Percentiles rank a stretch among this genome's conserved stretches.
phyloP scores from a whole-genome alignment of 139 green algal species.

The Chlorella ohadii region DNA sequence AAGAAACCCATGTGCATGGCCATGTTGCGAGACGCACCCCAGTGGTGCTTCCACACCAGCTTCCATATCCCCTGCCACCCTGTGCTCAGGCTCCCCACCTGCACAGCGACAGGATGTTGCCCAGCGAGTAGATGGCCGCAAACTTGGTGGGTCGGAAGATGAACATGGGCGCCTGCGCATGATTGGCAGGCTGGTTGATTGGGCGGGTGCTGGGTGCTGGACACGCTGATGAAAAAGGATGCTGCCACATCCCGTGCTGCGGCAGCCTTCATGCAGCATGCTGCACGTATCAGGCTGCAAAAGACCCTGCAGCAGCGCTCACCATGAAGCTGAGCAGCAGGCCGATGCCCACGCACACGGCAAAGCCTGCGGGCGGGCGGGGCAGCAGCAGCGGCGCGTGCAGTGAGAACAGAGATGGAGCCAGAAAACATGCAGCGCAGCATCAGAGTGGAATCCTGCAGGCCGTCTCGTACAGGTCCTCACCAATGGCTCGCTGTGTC shows the following conservation, averaged over 20 bases:
- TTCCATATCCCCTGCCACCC: too few species aligned
- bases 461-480: background rate
- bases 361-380: constrained; percentile 49
- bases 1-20: too few species aligned
- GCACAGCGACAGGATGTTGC: constrained; percentile 38
- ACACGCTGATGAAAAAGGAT: too few species aligned
- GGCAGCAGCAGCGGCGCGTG: background rate
- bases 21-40: too few species aligned
- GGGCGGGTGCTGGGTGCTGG: too few species aligned
- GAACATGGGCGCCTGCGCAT: constrained; percentile 64
- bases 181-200: too few species aligned
- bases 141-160: constrained; percentile 59
- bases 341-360: constrained; percentile 59
- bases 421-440: background rate
- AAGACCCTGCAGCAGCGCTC: background rate
- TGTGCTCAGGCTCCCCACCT: too few species aligned
- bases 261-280: too few species aligned
- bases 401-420: background rate
- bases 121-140: constrained; percentile 42
- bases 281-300: background rate
- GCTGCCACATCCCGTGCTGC: too few species aligned
- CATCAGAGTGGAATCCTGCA: too few species aligned
- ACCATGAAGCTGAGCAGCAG: constrained; percentile 72
- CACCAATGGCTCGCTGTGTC: constrained; percentile 39
- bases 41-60: too few species aligned